These are phyloP conservation scores for Thalassiosira livingstoniorum DNA, from an alignment of 352 stramenopile genomes.

Conservation along the genomic window DNA sequence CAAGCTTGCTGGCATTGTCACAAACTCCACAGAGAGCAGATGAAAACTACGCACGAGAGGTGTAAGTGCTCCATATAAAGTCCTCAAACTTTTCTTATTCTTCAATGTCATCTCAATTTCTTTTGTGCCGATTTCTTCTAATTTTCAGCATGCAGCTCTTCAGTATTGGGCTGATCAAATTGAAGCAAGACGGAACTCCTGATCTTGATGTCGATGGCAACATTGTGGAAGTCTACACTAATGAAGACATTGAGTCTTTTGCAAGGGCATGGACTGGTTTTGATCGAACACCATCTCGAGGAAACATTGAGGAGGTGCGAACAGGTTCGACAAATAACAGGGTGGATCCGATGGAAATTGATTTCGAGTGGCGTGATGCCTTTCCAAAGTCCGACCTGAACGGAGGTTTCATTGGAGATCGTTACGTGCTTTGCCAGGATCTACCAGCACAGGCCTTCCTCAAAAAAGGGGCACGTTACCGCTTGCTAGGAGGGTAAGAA, in stretches of 20 bases:
- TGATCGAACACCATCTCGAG: constrained; percentile 30
- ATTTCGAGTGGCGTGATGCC: constrained; percentile 64
- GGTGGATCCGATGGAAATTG: constrained; percentile 63
- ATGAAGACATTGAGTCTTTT: constrained; percentile 73
- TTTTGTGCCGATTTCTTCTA: neutral
- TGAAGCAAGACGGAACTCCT: constrained; percentile 81
- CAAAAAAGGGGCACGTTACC: constrained; percentile 64
- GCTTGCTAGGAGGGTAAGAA: constrained; percentile 60
- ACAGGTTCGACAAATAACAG: constrained; percentile 37
- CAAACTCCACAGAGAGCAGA: neutral
- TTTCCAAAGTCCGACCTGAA: constrained; percentile 75
- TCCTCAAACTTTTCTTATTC: neutral
- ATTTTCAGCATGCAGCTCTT: constrained; percentile 52
- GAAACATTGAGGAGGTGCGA: constrained; percentile 48
- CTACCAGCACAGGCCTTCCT: constrained; percentile 64
- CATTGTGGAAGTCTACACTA: constrained; percentile 66
- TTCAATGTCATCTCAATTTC: neutral
- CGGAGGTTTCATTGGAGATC: constrained; percentile 73
- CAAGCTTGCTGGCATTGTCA: neutral
- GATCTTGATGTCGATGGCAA: constrained; percentile 51
- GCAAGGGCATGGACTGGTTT: constrained; percentile 74
- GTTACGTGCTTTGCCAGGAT: constrained; percentile 70
- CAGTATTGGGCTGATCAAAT: constrained; percentile 69
- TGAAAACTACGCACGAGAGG: neutral
- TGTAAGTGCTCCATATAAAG: too few relatives aligned